phyloP scores from a whole-genome alignment of 1,284 basidiomycete species.

The Afroboletus lepidellus region DNA sequence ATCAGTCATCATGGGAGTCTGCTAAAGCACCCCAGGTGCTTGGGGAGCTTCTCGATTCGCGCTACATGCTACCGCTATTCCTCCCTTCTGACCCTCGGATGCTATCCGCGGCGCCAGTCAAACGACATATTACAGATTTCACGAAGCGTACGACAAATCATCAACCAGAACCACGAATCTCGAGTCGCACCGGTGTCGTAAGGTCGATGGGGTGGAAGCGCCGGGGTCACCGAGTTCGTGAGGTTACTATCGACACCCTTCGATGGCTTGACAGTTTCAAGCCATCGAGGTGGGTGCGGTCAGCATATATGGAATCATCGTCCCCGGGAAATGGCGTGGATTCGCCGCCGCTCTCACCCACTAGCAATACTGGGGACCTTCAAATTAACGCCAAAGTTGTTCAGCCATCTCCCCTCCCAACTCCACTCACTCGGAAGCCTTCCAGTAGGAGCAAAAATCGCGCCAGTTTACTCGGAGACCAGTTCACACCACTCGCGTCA shows the following conservation, averaged over 20 bases:
- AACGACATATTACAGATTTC: conserved; percentile 39
- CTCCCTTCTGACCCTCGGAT: conserved; percentile 79
- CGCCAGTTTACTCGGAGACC: conserved; percentile 44
- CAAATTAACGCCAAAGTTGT: conserved; percentile 36
- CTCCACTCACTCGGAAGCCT: conserved; percentile 65
- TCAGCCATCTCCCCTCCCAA: conserved; percentile 47
- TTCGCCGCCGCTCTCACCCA: conserved; percentile 14
- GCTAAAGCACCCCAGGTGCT: conserved; percentile 74
- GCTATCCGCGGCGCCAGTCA: conserved; percentile 68
- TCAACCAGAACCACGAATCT: conserved; percentile 37
- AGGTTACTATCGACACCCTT: conserved; percentile 56
- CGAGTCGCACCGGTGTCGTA: conserved; percentile 39
- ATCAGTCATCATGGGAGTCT: conserved; percentile 73
- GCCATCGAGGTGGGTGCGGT: conserved; percentile 36
- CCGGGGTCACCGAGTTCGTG: conserved; percentile 55
- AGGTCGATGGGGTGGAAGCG: conserved; percentile 56
- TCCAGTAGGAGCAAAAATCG: conserved; percentile 57
- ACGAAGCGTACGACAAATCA: conserved; percentile 26
- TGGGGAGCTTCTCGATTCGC: conserved; percentile 86
- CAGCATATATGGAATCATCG: conserved; percentile 39
- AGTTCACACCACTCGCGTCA: conserved; percentile 21
- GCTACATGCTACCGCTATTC: conserved; percentile 88
- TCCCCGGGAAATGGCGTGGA: conserved; percentile 40
- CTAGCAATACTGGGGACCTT: conserved; percentile 27
- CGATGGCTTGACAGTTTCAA: conserved; percentile 66